These are phyloP conservation scores for Rubia peregrina DNA, from an alignment of 305 asterid species.

Conservation along the genomic window DNA sequence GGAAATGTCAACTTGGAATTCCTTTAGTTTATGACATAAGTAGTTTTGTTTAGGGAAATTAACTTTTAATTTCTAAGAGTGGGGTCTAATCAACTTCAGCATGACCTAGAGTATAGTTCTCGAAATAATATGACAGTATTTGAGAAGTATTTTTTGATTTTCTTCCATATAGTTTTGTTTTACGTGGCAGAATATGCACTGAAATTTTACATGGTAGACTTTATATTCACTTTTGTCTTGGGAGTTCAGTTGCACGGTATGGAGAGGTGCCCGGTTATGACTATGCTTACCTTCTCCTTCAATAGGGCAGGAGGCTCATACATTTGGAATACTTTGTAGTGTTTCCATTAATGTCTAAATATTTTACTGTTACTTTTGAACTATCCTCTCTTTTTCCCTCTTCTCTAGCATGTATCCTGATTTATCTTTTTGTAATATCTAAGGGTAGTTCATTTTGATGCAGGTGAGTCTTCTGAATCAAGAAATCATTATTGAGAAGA, in stretches of 20 bases:
- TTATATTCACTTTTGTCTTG: neutral
- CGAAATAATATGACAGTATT: neutral
- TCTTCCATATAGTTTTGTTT: neutral
- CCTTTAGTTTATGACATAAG: neutral
- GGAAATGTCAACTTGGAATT: neutral
- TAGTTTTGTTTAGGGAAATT: neutral
- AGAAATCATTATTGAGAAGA: conserved; percentile 79
- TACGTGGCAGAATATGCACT: neutral
- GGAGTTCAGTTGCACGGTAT: neutral
- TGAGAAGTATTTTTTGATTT: neutral
- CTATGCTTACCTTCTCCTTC: conserved; percentile 1
- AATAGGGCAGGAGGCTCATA: conserved; percentile 2
- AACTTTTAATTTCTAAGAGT: neutral
- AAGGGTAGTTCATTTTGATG: conserved; percentile 9
- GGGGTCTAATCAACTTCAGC: neutral
- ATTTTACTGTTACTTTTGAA: neutral
- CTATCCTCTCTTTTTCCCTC: neutral
- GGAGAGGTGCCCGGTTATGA: neutral
- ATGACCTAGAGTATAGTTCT: neutral
- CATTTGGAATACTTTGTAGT: neutral
- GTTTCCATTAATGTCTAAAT: neutral
- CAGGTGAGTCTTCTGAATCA: conserved; percentile 97
- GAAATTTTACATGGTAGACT: neutral
- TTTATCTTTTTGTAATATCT: neutral
- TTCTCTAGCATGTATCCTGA: neutral